These are phyloP conservation scores for Gynandropsis gynandra DNA, from an alignment of 345 rosid genomes.

Conservation along the genomic window DNA sequence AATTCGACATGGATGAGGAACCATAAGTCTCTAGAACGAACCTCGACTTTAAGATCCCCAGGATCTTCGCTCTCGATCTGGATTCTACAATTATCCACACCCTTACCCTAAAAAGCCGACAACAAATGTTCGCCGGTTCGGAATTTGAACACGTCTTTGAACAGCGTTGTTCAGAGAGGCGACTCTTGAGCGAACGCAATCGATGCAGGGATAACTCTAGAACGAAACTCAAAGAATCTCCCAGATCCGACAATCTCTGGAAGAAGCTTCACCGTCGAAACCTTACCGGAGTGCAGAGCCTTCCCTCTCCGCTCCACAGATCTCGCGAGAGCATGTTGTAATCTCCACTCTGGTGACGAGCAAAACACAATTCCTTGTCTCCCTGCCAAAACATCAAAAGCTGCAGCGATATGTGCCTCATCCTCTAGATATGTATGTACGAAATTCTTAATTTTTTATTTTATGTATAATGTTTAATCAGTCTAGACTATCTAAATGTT, in stretches of 20 bases:
- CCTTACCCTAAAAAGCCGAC: slow-evolving; percentile 71
- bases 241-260: slow-evolving; percentile 72
- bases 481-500: too few species aligned
- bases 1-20: too few species aligned
- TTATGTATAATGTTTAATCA: too few species aligned
- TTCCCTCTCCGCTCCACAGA: slow-evolving; percentile 45
- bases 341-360: slow-evolving; percentile 48
- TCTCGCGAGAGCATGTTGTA: slow-evolving; percentile 63
- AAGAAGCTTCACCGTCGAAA: slow-evolving; percentile 46
- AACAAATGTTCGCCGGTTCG: slow-evolving; percentile 85
- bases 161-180: slow-evolving; percentile 64
- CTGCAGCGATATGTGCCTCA: too few species aligned
- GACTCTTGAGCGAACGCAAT: slow-evolving; percentile 50
- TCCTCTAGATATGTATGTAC: too few species aligned
- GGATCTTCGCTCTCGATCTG: slow-evolving; percentile 33
- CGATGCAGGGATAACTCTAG: slow-evolving; percentile 54
- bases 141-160: slow-evolving; percentile 42
- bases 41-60: slow-evolving; percentile 47
- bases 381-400: too few species aligned
- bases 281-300: slow-evolving; percentile 65
- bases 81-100: slow-evolving; percentile 75
- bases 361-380: not conserved
- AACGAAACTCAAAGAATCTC: slow-evolving; percentile 47
- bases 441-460: too few species aligned
- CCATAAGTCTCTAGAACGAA: slow-evolving; percentile 15